Base-by-base conservation (phyloP, 1,284 basidiomycete species). In the Termitomyces sp. region DNA sequence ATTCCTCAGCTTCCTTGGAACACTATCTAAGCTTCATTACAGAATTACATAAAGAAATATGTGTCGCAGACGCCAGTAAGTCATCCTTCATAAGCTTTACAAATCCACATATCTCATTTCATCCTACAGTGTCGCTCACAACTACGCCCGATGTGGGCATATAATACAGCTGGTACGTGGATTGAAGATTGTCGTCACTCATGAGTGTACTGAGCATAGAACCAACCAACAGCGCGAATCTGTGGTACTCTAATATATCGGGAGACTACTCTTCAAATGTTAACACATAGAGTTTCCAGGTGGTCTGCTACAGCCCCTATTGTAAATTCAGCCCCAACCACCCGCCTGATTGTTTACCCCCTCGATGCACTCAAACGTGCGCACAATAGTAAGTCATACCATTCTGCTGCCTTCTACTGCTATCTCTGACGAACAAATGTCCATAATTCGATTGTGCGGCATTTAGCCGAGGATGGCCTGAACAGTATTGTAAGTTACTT, bases 271-370 rank as follows among this genome's bases (percentile, higher is more conserved):
- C 10, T 44, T 21, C 10, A 19, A 21, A 18, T 19, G n/a, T 10
- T 28, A n/a, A 42, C 24, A 34, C 10, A 9, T 6, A 21, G n/a
- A 34, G 21, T 5, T 24, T 45, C 8, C 19, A 88, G 84, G 80
- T 87, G 60, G 75, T 76, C 58, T 87, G 86, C 61, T 73, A 77
- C 57, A 67, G 74, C 37, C 61, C 65, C 21, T 76, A 68, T 48
- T 87, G 85, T 72, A 83, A 76, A 63, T 86, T 87, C 65, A 86
- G 84, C 60, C 75, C 77, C 2, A 68, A 60, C 26, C 85, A 88
- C 63, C 74, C 82, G 16, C 55, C 52, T 18, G 64, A 64, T 34
- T 86, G 84, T 62, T 49, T 55, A 16, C 74, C 76, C 3, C 79
- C 79, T 3, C 54, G 63, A 33, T 88, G 85, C 62, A 76, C 67